Evolutionary conservation across 192 early-diverging fungal species (phyloP).

Genomic region (Backusella tarrabulga): DNA sequence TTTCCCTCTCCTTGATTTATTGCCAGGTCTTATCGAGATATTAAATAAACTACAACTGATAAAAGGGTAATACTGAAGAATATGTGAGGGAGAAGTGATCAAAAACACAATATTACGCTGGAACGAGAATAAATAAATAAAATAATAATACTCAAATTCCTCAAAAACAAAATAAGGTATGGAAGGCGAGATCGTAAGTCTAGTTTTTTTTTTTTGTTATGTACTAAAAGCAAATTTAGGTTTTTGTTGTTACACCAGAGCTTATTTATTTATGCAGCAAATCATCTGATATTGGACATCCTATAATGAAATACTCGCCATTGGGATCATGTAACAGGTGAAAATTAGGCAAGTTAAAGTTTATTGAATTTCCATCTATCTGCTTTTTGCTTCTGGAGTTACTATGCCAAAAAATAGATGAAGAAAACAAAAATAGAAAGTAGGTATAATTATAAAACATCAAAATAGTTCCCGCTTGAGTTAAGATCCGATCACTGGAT

Average conservation of each 20-base stretch:
- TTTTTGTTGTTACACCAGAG: neutral
- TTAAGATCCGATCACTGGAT: neutral
- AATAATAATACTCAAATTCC: neutral
- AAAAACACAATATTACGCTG: neutral
- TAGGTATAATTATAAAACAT: neutral
- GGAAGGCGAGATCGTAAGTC: neutral
- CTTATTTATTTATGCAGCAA: neutral
- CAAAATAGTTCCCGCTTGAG: neutral
- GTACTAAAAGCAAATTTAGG: neutral
- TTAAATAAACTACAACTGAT: neutral
- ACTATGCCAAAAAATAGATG: neutral
- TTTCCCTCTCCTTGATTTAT: neutral
- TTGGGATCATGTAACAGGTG: neutral
- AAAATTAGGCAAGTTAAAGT: neutral
- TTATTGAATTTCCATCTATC: neutral
- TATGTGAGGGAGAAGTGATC: neutral
- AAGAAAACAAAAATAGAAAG: neutral
- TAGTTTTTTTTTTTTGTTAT: neutral
- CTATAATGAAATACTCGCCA: neutral
- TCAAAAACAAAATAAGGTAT: neutral
- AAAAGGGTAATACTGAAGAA: neutral
- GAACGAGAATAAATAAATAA: neutral
- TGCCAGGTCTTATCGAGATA: neutral
- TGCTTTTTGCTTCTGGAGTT: neutral
- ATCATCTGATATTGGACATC: neutral